Evolutionary conservation across 345 rosid species (phyloP).

Genomic region (Citrus hindsii): DNA sequence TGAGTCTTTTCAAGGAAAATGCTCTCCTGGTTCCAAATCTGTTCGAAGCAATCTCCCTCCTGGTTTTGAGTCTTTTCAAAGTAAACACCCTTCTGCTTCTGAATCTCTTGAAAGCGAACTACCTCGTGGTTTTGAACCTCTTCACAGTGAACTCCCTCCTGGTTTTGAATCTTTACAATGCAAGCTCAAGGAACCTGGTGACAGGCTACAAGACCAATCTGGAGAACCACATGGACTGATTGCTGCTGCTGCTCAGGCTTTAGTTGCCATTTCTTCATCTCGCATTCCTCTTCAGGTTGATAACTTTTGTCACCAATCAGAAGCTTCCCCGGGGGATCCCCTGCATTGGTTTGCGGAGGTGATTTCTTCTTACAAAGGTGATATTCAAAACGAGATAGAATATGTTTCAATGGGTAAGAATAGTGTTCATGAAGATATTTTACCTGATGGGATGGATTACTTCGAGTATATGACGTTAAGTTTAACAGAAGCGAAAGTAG

Average conservation of each 20-base stretch:
- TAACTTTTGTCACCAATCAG: not conserved
- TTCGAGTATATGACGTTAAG: conserved; percentile 70
- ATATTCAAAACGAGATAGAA: conserved; percentile 12
- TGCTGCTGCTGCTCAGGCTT: conserved; percentile 57
- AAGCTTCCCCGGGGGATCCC: conserved; percentile 24
- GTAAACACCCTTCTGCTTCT: not conserved
- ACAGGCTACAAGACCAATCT: conserved; percentile 13
- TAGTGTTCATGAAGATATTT: conserved; percentile 9
- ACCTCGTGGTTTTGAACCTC: conserved; percentile 2
- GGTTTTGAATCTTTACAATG: conserved; percentile 16
- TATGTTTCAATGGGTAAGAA: conserved; percentile 3
- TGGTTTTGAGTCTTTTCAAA: conserved; percentile 14
- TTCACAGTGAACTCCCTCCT: conserved; percentile 18
- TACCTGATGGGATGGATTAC: conserved; percentile 41
- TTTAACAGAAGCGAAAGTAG: conserved; percentile 45
- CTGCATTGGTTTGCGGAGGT: conserved; percentile 74
- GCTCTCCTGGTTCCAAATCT: not conserved
- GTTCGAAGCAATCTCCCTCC: conserved; percentile 10
- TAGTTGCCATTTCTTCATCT: conserved; percentile 52
- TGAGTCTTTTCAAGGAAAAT: conserved; percentile 1
- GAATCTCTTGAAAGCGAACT: conserved; percentile 20
- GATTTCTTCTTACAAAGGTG: conserved; percentile 22
- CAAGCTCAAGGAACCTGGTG: conserved; percentile 19
- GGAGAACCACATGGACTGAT: conserved; percentile 16
- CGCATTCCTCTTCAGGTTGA: conserved; percentile 12